Evolutionary conservation across 2,329 filamentous ascomycete species (phyloP).

Genomic region (Helminthosporium solani): DNA sequence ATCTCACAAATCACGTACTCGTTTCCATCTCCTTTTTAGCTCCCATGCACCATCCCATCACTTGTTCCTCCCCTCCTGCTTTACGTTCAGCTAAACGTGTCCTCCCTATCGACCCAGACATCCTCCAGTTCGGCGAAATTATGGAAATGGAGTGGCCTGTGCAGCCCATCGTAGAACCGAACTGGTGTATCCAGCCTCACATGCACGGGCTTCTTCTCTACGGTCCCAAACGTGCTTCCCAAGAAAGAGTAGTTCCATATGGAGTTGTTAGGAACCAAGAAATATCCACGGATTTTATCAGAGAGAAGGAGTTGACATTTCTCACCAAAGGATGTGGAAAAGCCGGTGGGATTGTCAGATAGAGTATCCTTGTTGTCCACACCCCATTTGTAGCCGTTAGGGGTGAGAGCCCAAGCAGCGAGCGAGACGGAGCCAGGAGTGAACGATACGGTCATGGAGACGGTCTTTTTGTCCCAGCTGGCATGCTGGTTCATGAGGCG

Average conservation of each 20-base stretch:
- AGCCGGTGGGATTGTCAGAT: slow-evolving; percentile 91
- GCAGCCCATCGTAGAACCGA: slow-evolving; percentile 87
- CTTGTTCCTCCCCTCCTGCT: background rate
- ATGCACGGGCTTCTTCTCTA: slow-evolving; percentile 88
- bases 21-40: background rate
- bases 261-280: slow-evolving; percentile 86
- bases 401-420: slow-evolving; percentile 89
- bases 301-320: slow-evolving; percentile 93
- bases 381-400: slow-evolving; percentile 93
- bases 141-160: slow-evolving; percentile 92
- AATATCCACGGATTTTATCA: slow-evolving; percentile 92
- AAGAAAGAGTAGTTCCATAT: slow-evolving; percentile 99
- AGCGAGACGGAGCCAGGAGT: slow-evolving; percentile 95
- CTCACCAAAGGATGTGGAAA: slow-evolving; percentile 87
- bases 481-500: slow-evolving; percentile 82
- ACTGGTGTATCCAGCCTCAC: slow-evolving; percentile 90
- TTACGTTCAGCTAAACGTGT: slow-evolving; percentile 75
- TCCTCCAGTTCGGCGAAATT: slow-evolving; percentile 98
- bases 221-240: slow-evolving; percentile 79
- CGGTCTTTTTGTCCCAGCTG: slow-evolving; percentile 82
- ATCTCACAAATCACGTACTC: background rate
- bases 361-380: slow-evolving; percentile 90
- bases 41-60: background rate
- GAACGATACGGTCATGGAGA: slow-evolving; percentile 94
- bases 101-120: slow-evolving; percentile 87